phyloP scores from a whole-genome alignment of 2,329 filamentous ascomycete genomes.

The Fusarium setosum region DNA sequence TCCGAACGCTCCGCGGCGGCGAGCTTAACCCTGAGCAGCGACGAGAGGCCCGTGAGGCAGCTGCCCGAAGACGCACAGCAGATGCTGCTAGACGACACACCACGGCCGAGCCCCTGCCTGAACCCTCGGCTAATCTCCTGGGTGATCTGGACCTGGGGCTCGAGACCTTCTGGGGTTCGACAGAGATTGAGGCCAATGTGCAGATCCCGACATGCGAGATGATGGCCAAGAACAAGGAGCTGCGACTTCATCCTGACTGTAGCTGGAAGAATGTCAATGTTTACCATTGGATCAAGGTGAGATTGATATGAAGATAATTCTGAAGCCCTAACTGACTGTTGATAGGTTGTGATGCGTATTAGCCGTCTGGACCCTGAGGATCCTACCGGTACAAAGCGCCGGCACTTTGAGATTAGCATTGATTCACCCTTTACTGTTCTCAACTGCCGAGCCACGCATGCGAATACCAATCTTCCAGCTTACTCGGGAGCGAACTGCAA shows the following conservation, averaged over 20 bases:
- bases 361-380: constrained; percentile 85
- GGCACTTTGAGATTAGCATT: constrained; percentile 96
- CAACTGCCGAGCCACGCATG: constrained; percentile 91
- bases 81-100: constrained; percentile 59
- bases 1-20: constrained; percentile 82
- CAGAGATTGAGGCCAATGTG: constrained; percentile 94
- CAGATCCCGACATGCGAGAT: constrained; percentile 90
- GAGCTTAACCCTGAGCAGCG: constrained; percentile 70
- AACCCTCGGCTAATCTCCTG: constrained; percentile 76
- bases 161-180: constrained; percentile 84
- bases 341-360: constrained; percentile 88
- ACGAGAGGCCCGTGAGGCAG: constrained; percentile 59
- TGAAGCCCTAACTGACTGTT: constrained; percentile 14
- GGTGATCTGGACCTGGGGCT: constrained; percentile 79
- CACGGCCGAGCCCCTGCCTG: constrained; percentile 57
- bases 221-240: constrained; percentile 77
- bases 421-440: constrained; percentile 95
- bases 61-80: constrained; percentile 63
- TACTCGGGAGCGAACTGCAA: constrained; percentile 70
- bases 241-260: constrained; percentile 85
- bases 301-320: constrained; percentile 35
- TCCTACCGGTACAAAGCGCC: constrained; percentile 75
- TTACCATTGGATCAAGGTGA: constrained; percentile 95
- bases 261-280: constrained; percentile 95
- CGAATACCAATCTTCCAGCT: constrained; percentile 86